These are phyloP conservation scores for Leccinum pallidistipes DNA, from an alignment of 1,284 basidiomycete genomes.

Conservation along the genomic window DNA sequence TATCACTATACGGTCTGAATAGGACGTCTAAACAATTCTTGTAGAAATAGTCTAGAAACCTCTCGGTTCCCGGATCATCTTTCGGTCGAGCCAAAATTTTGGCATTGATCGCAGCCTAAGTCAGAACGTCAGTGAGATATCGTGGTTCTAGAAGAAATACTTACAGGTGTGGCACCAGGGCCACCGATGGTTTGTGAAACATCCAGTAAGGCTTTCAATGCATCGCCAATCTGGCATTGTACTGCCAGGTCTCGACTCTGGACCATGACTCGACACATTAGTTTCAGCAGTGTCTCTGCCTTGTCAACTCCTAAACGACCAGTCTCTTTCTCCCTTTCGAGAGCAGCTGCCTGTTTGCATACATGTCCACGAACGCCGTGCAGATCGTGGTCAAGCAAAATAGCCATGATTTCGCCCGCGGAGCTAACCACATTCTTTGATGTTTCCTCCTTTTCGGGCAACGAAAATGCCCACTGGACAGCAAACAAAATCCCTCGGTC, in stretches of 20 bases:
- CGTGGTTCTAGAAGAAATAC: slow-evolving; percentile 11
- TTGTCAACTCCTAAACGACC: slow-evolving; percentile 58
- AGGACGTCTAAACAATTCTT: slow-evolving; percentile 72
- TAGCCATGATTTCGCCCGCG: slow-evolving; percentile 85
- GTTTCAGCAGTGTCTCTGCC: slow-evolving; percentile 73
- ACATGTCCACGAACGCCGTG: slow-evolving; percentile 85
- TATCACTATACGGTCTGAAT: slow-evolving; percentile 76
- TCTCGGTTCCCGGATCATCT: slow-evolving; percentile 84
- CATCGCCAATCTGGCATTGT: slow-evolving; percentile 90
- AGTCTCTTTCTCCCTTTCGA: slow-evolving; percentile 57
- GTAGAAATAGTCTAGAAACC: slow-evolving; percentile 93
- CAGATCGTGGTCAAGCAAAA: slow-evolving; percentile 90
- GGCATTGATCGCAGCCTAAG: slow-evolving; percentile 30
- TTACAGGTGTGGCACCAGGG: slow-evolving; percentile 40
- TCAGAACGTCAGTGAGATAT: slow-evolving; percentile 7
- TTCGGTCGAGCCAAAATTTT: slow-evolving; percentile 60
- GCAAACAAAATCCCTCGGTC: slow-evolving; percentile 88
- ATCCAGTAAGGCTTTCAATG: slow-evolving; percentile 85
- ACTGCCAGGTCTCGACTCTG: slow-evolving; percentile 83
- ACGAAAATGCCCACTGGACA: slow-evolving; percentile 86
- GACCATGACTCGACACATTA: slow-evolving; percentile 78
- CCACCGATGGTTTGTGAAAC: slow-evolving; percentile 49
- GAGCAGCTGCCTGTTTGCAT: slow-evolving; percentile 73
- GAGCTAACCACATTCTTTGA: slow-evolving; percentile 63
- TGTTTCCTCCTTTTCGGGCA: slow-evolving; percentile 47